phyloP scores from a whole-genome alignment of 1,284 basidiomycete species.

The Xerocomus nothofagi region DNA sequence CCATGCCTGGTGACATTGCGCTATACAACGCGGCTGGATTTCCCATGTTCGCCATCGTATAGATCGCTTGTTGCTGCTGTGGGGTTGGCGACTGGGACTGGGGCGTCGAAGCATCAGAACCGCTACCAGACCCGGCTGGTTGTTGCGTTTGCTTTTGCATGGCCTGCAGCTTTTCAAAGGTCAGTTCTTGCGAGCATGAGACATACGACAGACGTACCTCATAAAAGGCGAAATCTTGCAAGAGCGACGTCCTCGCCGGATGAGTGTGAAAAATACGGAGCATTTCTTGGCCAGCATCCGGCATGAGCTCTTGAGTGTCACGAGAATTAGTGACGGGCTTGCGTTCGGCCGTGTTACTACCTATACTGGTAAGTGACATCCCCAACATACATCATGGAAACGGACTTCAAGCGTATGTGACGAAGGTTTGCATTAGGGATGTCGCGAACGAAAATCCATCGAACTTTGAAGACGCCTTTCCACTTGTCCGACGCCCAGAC shows the following conservation, averaged over 20 bases:
- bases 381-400: constrained; percentile 11
- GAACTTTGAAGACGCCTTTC: constrained; percentile 96
- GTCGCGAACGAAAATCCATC: constrained; percentile 94
- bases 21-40: constrained; percentile 47
- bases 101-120: constrained; percentile 36
- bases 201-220: constrained; percentile 54
- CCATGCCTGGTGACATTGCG: constrained; percentile 36
- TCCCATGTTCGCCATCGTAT: constrained; percentile 41
- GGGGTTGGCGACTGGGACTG: constrained; percentile 41
- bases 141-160: constrained; percentile 68
- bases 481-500: constrained; percentile 99
- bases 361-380: constrained; percentile 25
- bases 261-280: constrained; percentile 91
- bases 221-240: constrained; percentile 94
- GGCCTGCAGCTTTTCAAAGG: constrained; percentile 60
- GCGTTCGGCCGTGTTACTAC: constrained; percentile 91
- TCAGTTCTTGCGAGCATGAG: constrained; percentile 7
- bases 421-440: constrained; percentile 85
- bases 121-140: constrained; percentile 43
- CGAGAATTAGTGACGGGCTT: constrained; percentile 95
- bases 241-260: constrained; percentile 84
- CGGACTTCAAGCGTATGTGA: constrained; percentile 81
- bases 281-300: constrained; percentile 94
- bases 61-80: constrained; percentile 38
- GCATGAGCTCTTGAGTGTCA: constrained; percentile 89